Evolutionary conservation across 2,329 filamentous ascomycete species (phyloP), one percentile per base, ranked within the genome.

Genomic region (Ceratocystis papillata): DNA sequence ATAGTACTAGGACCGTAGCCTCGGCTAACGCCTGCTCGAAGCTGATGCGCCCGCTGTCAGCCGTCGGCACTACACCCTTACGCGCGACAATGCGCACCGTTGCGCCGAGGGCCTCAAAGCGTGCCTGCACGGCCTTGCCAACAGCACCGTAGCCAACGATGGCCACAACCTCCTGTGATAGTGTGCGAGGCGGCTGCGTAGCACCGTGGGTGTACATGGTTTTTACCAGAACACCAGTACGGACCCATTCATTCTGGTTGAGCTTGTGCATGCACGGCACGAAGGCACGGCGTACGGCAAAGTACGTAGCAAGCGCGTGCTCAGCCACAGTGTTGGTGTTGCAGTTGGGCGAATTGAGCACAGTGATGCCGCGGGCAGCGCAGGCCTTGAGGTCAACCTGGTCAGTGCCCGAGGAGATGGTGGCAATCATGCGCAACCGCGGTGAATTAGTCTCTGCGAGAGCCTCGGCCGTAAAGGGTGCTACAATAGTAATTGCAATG

Each of bases 321-420:
- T 91, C 88, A 0, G 88, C 88, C 0, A 89, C 89, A 0, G 89
- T 89, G 67, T 87, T 83, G 70, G 92, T 90, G 72, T 94, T 94
- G 1, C 89, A 89, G 20, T 83, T 83, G 0, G 89, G 89, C 30
- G 84, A 87, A 74, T 93, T 94, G 65, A 93, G 86, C 1, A 94
- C 89, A 63, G 92, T 86, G 68, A 93, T 85, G 22, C 89, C 89
- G 65, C 85, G 79, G 48, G 81, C 79, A 0, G 88, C 93, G 2
- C 89, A 89, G 6, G 84, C 83, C 44, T 83, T 78, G 0, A 93
- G 86, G 72, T 93, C 81, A 62, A 94, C 89, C 76, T 93, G 92
- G 76, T 93, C 88, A 28, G 93, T 88, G 41, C 88, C 89, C 0
- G 93, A 89, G 6, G 69, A 68, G 55, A 68, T 60, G 15, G 65